Conservation (phyloP, 345 rosid species). For the Syzygium grande region DNA sequence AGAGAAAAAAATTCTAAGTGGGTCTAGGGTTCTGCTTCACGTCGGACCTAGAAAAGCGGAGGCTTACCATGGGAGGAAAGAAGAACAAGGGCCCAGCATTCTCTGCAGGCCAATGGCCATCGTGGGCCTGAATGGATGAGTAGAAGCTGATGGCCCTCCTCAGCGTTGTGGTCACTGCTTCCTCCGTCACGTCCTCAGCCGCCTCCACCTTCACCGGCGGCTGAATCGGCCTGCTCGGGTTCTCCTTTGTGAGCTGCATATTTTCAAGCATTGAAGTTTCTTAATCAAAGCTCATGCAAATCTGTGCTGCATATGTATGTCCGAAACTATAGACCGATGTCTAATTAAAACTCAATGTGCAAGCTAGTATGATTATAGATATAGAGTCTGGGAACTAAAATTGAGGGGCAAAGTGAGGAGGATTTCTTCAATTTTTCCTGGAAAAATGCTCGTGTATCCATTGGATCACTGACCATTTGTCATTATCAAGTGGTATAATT, state of each 20-base stretch:
- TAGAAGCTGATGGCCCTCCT: constrained; percentile 39
- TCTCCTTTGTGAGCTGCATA: constrained; percentile 26
- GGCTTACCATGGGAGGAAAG: constrained; percentile 45
- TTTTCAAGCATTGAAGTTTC: background rate
- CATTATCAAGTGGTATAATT: background rate
- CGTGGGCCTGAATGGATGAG: constrained; percentile 53
- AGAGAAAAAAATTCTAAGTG: no score
- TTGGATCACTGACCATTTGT: background rate
- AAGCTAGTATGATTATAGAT: background rate
- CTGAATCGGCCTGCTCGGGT: constrained; percentile 19
- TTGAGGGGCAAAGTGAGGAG: background rate
- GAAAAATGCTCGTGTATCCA: background rate
- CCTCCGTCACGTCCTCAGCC: constrained; percentile 19
- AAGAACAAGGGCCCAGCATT: constrained; percentile 54
- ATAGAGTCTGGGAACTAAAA: background rate
- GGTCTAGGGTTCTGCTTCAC: no score
- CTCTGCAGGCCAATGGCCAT: constrained; percentile 73
- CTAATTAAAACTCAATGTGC: background rate
- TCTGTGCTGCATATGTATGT: background rate
- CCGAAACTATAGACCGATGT: background rate
- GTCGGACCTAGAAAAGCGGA: background rate
- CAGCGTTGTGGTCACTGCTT: constrained; percentile 24
- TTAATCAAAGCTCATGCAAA: background rate
- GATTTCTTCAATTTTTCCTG: background rate
- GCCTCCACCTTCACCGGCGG: constrained; percentile 26